Conservation (phyloP, 2,329 filamentous ascomycete genomes). For the Microthyrium microscopicum region DNA sequence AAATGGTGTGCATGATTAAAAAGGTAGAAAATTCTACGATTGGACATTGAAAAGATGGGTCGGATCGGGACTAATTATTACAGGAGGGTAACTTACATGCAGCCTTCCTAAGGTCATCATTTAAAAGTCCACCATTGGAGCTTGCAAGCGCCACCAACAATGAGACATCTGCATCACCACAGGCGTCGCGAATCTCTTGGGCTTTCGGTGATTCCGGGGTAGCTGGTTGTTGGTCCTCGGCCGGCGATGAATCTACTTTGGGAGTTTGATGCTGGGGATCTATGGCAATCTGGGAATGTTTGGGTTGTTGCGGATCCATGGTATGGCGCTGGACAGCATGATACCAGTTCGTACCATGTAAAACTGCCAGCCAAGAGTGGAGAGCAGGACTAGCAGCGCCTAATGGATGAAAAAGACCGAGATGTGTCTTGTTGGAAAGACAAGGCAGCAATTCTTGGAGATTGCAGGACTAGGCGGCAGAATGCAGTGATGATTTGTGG, state of each 20-base stretch:
- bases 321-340: not conserved
- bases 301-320: not conserved
- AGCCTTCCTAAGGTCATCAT: conserved; percentile 43
- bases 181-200: conserved; percentile 23
- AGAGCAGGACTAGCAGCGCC: not conserved
- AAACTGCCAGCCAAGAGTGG: not conserved
- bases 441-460: too few species aligned
- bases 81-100: conserved; percentile 47
- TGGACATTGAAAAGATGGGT: not conserved
- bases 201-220: conserved; percentile 14
- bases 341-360: not conserved
- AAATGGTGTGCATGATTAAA: not conserved
- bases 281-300: not conserved
- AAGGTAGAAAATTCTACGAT: not conserved
- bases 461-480: too few species aligned
- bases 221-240: too few species aligned
- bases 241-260: conserved; percentile 1
- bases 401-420: not conserved
- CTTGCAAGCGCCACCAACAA: conserved; percentile 26
- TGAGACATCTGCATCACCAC: conserved; percentile 22
- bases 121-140: conserved; percentile 27
- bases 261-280: not conserved
- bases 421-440: not conserved
- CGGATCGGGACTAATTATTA: conserved; percentile 3
- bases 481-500: too few species aligned